Conservation (phyloP, 208 protist genomes). For the Acanthamoeba royreba region DNA sequence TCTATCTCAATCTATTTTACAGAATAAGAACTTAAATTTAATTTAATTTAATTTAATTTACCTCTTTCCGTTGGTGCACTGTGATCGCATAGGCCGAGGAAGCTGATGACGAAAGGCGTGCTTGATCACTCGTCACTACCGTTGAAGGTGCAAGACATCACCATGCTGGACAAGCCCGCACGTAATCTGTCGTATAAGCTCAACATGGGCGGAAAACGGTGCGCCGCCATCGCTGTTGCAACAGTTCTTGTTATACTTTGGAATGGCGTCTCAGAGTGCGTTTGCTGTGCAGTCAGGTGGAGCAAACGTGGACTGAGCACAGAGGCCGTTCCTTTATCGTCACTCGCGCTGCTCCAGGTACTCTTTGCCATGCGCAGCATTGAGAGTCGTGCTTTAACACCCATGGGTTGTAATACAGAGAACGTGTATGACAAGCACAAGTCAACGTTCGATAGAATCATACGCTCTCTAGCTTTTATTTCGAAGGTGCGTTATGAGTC, state of each 20-base stretch:
- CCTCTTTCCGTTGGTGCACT: too few species aligned
- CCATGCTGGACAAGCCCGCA: background rate
- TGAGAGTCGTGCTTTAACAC: background rate
- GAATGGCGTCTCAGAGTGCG: too few species aligned
- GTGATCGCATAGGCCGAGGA: background rate
- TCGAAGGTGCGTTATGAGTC: background rate
- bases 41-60: background rate
- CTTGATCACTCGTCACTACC: background rate
- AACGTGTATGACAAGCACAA: background rate
- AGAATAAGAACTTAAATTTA: background rate
- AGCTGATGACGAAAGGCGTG: background rate
- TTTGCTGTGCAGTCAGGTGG: background rate
- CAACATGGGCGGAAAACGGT: background rate
- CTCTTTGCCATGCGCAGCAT: background rate
- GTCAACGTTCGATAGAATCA: background rate
- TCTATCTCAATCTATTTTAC: background rate
- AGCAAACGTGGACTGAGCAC: background rate
- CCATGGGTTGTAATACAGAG: background rate
- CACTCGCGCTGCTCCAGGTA: background rate
- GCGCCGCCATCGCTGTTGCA: too few species aligned
- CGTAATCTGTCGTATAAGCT: background rate
- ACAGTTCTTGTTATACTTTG: background rate
- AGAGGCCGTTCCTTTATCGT: background rate
- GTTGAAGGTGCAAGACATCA: background rate
- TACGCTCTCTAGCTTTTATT: background rate